Evolutionary conservation across 164 flowering plant species (phyloP).

Genomic region (Litsea cubeba): DNA sequence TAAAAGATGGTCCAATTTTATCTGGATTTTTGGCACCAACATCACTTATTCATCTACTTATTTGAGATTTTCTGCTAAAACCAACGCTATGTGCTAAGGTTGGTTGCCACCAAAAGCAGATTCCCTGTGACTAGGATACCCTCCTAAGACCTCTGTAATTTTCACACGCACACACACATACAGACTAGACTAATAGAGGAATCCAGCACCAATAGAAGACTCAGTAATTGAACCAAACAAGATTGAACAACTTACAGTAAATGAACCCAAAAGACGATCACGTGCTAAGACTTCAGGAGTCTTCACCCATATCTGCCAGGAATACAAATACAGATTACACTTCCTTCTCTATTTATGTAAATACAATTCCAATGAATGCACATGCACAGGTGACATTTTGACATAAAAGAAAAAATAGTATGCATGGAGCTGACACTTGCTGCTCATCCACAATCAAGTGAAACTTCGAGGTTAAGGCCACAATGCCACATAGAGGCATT

Average conservation of each 20-base stretch:
- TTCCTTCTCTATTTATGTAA: background rate
- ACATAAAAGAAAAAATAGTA: background rate
- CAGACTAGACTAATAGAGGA: background rate
- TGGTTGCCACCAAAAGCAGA: too few relatives aligned
- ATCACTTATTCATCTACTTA: too few relatives aligned
- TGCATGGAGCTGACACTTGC: background rate
- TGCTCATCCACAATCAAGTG: background rate
- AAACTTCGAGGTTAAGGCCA: background rate
- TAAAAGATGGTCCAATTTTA: too few relatives aligned
- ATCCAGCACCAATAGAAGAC: background rate
- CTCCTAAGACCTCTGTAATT: too few relatives aligned
- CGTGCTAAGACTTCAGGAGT: constrained; percentile 89
- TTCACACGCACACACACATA: too few relatives aligned
- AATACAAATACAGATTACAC: background rate
- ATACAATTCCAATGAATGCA: background rate
- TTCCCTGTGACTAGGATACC: too few relatives aligned
- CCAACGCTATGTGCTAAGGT: too few relatives aligned
- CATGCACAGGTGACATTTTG: background rate
- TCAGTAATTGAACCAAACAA: background rate
- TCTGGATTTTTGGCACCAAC: too few relatives aligned
- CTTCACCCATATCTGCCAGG: constrained; percentile 85
- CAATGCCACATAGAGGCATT: too few relatives aligned
- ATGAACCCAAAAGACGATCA: constrained; percentile 89
- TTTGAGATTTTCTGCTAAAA: too few relatives aligned
- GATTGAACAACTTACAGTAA: constrained; percentile 46